phyloP scores from a whole-genome alignment of 1,139 yeast genomes.

The Kurtzmaniella quercitrusa region DNA sequence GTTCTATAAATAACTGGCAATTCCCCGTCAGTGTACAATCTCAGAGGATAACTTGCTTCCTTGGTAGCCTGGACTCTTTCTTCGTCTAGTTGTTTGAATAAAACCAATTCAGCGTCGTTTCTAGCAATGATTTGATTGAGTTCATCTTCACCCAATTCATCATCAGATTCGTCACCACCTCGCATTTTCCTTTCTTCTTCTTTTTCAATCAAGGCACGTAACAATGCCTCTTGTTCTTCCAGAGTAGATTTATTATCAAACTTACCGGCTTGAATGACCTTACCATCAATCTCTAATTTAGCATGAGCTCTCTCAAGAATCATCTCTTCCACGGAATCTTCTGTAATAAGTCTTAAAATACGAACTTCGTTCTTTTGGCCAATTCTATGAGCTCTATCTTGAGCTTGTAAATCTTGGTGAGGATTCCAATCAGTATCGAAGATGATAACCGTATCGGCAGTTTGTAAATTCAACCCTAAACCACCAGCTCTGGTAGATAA shows the following conservation, averaged over 20 bases:
- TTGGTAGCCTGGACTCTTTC: conserved; percentile 42
- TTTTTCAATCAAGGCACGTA: conserved; percentile 65
- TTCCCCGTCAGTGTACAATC: conserved; percentile 59
- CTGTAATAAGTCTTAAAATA: conserved; percentile 73
- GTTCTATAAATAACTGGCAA: conserved; percentile 58
- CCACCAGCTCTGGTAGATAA: conserved; percentile 90
- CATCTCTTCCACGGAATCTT: conserved; percentile 80
- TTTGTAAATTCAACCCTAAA: conserved; percentile 76
- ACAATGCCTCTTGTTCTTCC: conserved; percentile 76
- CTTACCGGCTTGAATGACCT: conserved; percentile 86
- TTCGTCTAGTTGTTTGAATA: conserved; percentile 55
- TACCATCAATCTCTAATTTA: conserved; percentile 80
- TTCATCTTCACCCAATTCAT: conserved; percentile 66
- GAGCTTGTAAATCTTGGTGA: conserved; percentile 88
- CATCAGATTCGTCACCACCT: conserved; percentile 43
- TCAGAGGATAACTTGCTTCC: conserved; percentile 39
- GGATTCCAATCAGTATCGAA: conserved; percentile 93
- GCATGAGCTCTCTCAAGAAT: conserved; percentile 79
- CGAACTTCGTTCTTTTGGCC: conserved; percentile 87
- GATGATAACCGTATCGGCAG: conserved; percentile 85
- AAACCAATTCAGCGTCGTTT: conserved; percentile 51
- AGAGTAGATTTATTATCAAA: conserved; percentile 79
- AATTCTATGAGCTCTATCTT: conserved; percentile 87
- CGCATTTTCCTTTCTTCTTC: conserved; percentile 57
- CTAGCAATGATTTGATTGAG: conserved; percentile 70